phyloP scores from a whole-genome alignment of 768 basidiomycete genomes.

The Aureoboletus auriporus region DNA sequence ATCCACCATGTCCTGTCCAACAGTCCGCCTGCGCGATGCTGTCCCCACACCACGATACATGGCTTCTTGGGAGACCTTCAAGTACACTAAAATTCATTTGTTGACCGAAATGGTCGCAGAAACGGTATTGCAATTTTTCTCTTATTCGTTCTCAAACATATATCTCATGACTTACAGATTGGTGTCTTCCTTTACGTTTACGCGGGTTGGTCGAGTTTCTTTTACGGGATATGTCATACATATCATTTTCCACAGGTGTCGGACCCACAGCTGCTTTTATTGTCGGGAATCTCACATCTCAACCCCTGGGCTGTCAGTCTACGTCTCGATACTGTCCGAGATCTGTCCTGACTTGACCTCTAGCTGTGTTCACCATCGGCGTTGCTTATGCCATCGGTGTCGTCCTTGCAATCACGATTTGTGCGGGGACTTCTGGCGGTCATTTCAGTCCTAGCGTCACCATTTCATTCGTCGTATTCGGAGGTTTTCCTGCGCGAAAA shows the following conservation, averaged over 20 bases:
- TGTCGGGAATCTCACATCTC: conserved; percentile 41
- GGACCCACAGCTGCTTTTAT: conserved; percentile 51
- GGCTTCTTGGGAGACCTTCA: conserved; percentile 46
- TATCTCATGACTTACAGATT: conserved; percentile 34
- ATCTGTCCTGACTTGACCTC: neutral
- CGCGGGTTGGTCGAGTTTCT: conserved; percentile 33
- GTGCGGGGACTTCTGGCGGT: conserved; percentile 51
- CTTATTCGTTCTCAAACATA: neutral
- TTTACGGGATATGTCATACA: neutral
- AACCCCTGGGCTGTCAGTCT: conserved; percentile 48
- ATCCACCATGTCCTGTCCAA: conserved; percentile 19
- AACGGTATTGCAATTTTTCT: conserved; percentile 34
- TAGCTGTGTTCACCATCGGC: conserved; percentile 56
- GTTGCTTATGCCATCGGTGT: conserved; percentile 58
- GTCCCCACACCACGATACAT: conserved; percentile 36
- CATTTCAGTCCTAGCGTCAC: conserved; percentile 68
- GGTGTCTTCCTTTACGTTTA: conserved; percentile 63
- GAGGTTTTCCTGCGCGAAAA: conserved; percentile 50
- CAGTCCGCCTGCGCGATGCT: conserved; percentile 42
- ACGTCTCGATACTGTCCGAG: neutral
- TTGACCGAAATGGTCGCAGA: conserved; percentile 60
- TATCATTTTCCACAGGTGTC: conserved; percentile 35
- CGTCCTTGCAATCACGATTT: conserved; percentile 52
- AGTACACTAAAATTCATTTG: conserved; percentile 48
- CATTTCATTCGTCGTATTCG: conserved; percentile 47